Evolutionary conservation across 345 rosid species (phyloP).

Genomic region (Laguncularia racemosa): DNA sequence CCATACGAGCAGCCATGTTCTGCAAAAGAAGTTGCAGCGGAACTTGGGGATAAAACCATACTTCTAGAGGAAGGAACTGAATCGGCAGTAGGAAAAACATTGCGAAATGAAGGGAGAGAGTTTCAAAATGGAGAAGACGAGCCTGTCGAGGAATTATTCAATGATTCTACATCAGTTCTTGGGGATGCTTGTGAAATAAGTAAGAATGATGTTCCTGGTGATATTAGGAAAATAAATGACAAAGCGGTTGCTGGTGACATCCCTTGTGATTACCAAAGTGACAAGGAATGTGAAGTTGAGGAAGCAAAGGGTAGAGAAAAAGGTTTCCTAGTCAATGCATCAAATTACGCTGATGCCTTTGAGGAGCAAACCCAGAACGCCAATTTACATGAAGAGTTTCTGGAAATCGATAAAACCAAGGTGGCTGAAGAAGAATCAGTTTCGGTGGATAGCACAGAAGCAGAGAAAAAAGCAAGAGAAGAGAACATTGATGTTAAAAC

Average conservation of each 20-base stretch:
- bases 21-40: too few species aligned
- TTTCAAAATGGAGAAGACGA: too few species aligned
- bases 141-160: too few species aligned
- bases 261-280: conserved; percentile 10
- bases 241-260: neutral
- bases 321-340: conserved; percentile 8
- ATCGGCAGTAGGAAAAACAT: too few species aligned
- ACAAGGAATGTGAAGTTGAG: conserved; percentile 3
- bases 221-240: conserved; percentile 7
- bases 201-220: neutral
- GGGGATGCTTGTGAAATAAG: neutral
- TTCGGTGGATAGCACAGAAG: too few species aligned
- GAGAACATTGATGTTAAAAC: too few species aligned
- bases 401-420: neutral
- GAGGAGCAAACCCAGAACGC: neutral
- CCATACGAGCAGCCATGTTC: too few species aligned
- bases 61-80: too few species aligned
- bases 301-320: conserved; percentile 12
- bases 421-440: conserved; percentile 4
- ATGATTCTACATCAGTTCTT: too few species aligned
- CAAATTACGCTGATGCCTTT: conserved; percentile 8
- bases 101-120: too few species aligned
- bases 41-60: too few species aligned
- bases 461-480: too few species aligned
- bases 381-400: neutral